Conservation (phyloP, 257 asterid genomes). For the Solanum rostratum region DNA sequence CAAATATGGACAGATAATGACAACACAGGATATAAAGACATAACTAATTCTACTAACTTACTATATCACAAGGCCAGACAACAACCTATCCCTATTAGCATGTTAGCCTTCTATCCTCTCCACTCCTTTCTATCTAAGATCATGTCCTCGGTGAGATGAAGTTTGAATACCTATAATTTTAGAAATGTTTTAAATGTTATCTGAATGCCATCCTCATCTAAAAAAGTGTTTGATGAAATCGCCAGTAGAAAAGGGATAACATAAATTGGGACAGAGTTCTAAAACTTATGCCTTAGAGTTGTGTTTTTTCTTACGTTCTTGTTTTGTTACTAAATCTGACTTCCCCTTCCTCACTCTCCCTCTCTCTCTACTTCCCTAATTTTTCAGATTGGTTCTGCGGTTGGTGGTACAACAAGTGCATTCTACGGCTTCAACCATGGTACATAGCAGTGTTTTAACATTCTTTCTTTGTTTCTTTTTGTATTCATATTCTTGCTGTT, state of each 20-base stretch:
- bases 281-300: neutral
- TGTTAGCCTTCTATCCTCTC: too few species aligned
- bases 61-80: too few species aligned
- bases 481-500: neutral
- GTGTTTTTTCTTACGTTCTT: neutral
- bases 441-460: slow-evolving; percentile 7
- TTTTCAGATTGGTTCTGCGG: slow-evolving; percentile 80
- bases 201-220: neutral
- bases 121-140: too few species aligned
- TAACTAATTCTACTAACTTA: too few species aligned
- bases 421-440: slow-evolving; percentile 77
- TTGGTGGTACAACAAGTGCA: slow-evolving; percentile 77
- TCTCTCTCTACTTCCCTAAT: neutral
- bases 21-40: too few species aligned
- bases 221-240: neutral
- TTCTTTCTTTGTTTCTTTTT: neutral
- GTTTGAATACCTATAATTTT: neutral
- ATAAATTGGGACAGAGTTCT: neutral
- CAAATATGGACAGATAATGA: too few species aligned
- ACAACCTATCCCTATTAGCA: too few species aligned
- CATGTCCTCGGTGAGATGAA: too few species aligned
- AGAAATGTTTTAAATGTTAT: neutral
- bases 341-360: neutral
- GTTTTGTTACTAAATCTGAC: neutral
- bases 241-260: neutral